phyloP scores from a whole-genome alignment of 176 grass and related monocot species.

The Carex kokanica region DNA sequence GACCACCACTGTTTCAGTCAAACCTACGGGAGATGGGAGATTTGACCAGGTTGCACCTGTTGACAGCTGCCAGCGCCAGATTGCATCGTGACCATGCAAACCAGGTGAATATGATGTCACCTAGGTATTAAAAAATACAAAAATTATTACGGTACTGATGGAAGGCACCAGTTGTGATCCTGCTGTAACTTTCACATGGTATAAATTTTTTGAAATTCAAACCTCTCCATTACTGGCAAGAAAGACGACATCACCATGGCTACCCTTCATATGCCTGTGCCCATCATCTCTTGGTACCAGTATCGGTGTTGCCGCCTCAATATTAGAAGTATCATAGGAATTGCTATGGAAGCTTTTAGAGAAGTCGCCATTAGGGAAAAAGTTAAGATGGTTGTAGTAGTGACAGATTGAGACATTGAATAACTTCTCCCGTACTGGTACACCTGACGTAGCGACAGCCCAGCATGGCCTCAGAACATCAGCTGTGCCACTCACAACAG shows the following conservation, averaged over 20 bases:
- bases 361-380: constrained; percentile 89
- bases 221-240: constrained; percentile 90
- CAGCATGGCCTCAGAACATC: constrained; percentile 92
- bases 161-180: background rate
- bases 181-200: background rate
- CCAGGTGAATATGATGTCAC: constrained; percentile 82
- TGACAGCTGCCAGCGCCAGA: constrained; percentile 93
- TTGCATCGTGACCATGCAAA: constrained; percentile 63
- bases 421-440: constrained; percentile 80
- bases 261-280: constrained; percentile 85
- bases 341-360: constrained; percentile 75
- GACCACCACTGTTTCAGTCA: constrained; percentile 85
- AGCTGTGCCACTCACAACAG: constrained; percentile 82
- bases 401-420: constrained; percentile 98
- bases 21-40: constrained; percentile 74
- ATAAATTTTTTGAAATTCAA: constrained; percentile 4
- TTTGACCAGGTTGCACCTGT: constrained; percentile 92
- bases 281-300: constrained; percentile 74
- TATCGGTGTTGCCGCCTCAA: constrained; percentile 87
- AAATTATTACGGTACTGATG: background rate
- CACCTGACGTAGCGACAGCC: constrained; percentile 96
- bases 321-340: constrained; percentile 51
- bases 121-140: constrained; percentile 24
- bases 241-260: constrained; percentile 92
- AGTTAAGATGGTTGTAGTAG: constrained; percentile 71